A percentile compares a stretch with the other conserved stretches of the same genome.
phyloP scores from a whole-genome alignment of 2,329 filamentous ascomycete genomes.

The Neonectria hederae region DNA sequence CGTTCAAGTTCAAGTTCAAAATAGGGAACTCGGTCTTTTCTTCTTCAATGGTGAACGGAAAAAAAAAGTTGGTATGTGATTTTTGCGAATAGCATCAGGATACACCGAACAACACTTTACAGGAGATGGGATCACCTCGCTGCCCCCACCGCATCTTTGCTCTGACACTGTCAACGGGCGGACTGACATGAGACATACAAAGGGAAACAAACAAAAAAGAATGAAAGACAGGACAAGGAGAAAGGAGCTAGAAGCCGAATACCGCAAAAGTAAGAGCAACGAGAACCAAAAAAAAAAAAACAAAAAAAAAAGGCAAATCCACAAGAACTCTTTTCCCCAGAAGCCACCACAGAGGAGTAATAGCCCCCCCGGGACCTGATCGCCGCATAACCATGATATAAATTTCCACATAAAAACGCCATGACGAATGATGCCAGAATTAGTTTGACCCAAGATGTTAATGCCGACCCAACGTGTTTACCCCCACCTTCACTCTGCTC shows the following conservation, averaged over 20 bases:
- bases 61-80: constrained; percentile 42
- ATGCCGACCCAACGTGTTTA: constrained; percentile 41
- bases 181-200: constrained; percentile 22
- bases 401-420: constrained; percentile 51
- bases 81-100: constrained; percentile 41
- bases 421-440: constrained; percentile 53
- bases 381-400: constrained; percentile 55
- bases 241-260: constrained; percentile 32
- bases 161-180: constrained; percentile 11
- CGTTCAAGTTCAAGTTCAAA: not conserved
- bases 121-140: constrained; percentile 25
- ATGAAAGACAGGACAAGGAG: constrained; percentile 26
- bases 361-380: constrained; percentile 46
- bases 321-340: constrained; percentile 46
- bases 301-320: constrained; percentile 31
- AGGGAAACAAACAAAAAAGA: constrained; percentile 21
- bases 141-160: constrained; percentile 29
- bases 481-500: constrained; percentile 58
- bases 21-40: constrained; percentile 19
- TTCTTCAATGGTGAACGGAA: constrained; percentile 29
- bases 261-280: constrained; percentile 20
- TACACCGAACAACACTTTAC: constrained; percentile 40
- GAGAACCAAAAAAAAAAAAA: constrained; percentile 24
- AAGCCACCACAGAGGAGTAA: constrained; percentile 44
- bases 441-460: constrained; percentile 46